Evolutionary conservation across 1,284 basidiomycete species (phyloP).

Genomic region (Porodaedalea pini): DNA sequence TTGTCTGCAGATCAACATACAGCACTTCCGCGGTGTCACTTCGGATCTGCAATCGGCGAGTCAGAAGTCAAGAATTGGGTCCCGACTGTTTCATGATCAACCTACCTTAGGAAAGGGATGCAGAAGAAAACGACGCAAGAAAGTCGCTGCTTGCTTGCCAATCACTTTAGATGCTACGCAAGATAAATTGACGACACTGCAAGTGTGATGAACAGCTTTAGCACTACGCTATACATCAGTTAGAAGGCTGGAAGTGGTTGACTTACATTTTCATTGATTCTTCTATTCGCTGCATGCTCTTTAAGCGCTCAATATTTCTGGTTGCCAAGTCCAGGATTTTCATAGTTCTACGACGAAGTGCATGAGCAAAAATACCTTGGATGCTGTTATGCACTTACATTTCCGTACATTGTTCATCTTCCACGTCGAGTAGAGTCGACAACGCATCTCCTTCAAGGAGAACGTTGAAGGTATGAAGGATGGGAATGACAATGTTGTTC

Average conservation of each 20-base stretch:
- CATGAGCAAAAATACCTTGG: conserved; percentile 12
- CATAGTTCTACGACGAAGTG: conserved; percentile 34
- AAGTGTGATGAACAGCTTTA: not conserved
- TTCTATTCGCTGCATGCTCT: conserved; percentile 73
- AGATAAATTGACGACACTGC: conserved; percentile 62
- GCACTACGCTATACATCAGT: conserved; percentile 6
- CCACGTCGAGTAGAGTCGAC: conserved; percentile 39
- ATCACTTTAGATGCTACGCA: conserved; percentile 41
- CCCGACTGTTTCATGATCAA: conserved; percentile 7
- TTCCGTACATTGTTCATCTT: conserved; percentile 47
- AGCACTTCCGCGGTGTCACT: conserved; percentile 77
- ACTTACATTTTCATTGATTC: conserved; percentile 79
- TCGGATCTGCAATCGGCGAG: conserved; percentile 53
- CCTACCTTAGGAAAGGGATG: conserved; percentile 79
- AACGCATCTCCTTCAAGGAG: conserved; percentile 67
- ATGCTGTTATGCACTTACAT: conserved; percentile 28
- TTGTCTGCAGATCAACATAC: conserved; percentile 69
- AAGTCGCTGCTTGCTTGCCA: conserved; percentile 43
- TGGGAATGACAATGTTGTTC: conserved; percentile 74
- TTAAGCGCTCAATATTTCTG: conserved; percentile 61
- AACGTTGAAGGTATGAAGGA: conserved; percentile 70
- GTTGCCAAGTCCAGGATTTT: conserved; percentile 50
- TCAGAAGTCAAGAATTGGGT: conserved; percentile 7
- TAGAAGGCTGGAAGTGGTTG: conserved; percentile 13
- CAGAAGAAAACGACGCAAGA: conserved; percentile 57